Evolutionary conservation across 768 basidiomycete species (phyloP), one percentile per base, ranked within the genome.

Genomic region (Antrodiella citrinella): DNA sequence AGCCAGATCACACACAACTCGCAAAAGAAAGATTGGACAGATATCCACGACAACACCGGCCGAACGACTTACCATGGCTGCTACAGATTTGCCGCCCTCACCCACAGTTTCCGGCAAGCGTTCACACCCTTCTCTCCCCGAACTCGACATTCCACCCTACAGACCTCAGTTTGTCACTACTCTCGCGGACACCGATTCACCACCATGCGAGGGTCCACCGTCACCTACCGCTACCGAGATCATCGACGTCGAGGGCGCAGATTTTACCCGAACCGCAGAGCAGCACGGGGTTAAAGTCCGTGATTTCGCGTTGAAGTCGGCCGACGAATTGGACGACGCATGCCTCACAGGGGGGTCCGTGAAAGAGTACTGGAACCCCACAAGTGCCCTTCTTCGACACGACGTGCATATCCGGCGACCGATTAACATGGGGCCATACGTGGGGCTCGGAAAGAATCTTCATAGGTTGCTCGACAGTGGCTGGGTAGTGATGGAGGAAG

Each of bases 231-330:
- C 61, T 7, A 66, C 65, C 12, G 62, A 65, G 46, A 57, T 65
- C 19, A 38, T 59, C 46, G 57, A 57, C 24, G 53, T 57, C 9
- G 63, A 62, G 44, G 39, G 49, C 26, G 30, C 48, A 18, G 57
- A 54, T 19, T 43, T 48, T 44, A 43, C 57, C 42, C 54, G 52
- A 35, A 44, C 40, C 2, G 56, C 62, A 12, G 50, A 51, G 19
- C 52, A 49, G 0, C 50, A 51, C n/a, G 65, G 65, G 12, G 60
- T 66, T 30, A 66, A 66, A 50, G 65, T 66, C 23, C 64, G 65
- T 43, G 66, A 67, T 54, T 67, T 56, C 48, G 62, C 59, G 3
- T 41, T 35, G 7, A 15, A 35, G 59, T 53, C 64, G 62, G 49
- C 50, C 44, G 3, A n/a, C n/a, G n/a, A n/a, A n/a, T n/a, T n/a